phyloP scores from a whole-genome alignment of 2,329 filamentous ascomycete genomes.

The Cadophora sp. region DNA sequence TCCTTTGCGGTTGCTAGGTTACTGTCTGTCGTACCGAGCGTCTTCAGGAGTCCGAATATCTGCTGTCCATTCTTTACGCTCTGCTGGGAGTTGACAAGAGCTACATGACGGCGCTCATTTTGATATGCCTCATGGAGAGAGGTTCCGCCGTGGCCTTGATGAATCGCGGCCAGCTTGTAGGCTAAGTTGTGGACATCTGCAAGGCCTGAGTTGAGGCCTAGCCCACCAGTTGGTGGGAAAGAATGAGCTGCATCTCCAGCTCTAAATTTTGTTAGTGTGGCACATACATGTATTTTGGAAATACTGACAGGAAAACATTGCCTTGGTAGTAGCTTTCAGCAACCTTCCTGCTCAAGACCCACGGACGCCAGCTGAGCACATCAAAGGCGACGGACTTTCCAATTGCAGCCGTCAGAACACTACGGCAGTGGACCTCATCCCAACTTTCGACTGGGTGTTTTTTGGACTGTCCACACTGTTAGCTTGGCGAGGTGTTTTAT shows the following conservation, averaged over 20 bases:
- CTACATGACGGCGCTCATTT: slow-evolving; percentile 49
- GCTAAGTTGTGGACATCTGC: slow-evolving; percentile 28
- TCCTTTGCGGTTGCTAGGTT: slow-evolving; percentile 42
- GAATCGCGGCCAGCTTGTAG: slow-evolving; percentile 51
- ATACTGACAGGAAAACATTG: slow-evolving; percentile 37
- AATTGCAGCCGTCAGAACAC: no score
- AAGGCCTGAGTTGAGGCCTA: no score
- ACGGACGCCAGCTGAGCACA: slow-evolving; percentile 51
- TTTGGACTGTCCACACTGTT: no score
- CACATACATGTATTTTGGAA: no score
- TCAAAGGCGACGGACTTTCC: slow-evolving; percentile 45
- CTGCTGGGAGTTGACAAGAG: slow-evolving; percentile 50
- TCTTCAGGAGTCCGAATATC: slow-evolving; percentile 51
- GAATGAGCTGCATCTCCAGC: no score
- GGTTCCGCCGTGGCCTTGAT: slow-evolving; percentile 37
- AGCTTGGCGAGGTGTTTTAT: no score
- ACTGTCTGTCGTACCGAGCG: slow-evolving; percentile 47
- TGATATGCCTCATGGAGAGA: slow-evolving; percentile 50
- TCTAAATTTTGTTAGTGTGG: no score
- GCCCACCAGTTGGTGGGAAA: no score
- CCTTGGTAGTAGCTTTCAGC: slow-evolving; percentile 48
- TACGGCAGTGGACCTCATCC: no score
- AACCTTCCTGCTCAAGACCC: slow-evolving; percentile 51
- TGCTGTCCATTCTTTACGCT: slow-evolving; percentile 53
- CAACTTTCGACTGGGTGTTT: no score